Base-by-base conservation (phyloP, 176 grass and related monocot genomes). In the Pontederia crassipes region DNA sequence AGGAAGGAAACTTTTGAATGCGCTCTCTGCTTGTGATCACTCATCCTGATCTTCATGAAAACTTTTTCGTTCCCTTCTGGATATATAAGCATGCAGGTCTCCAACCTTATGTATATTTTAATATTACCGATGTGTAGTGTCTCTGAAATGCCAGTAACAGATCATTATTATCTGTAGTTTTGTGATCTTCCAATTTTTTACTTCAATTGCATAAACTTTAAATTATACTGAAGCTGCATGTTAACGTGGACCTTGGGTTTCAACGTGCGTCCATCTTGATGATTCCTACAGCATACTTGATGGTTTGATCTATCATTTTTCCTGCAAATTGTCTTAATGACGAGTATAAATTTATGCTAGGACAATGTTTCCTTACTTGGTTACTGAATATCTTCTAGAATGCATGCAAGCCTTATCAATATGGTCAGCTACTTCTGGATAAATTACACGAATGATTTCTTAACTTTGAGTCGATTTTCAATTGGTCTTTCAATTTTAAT, bases 21-120 rank as follows among this genome's bases (percentile, higher is more conserved):
- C 94, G 63, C 83, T 98, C 77, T 81, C 94, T 72, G 94, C 94
- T 72, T 98, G 94, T 24, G 94, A 98, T 69, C 94, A 98, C 45
- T 61, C 58, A 73, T 73, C 65, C 29, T 17, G 0, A 9, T 48
- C 48, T 26, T 66, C 14, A 20, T 2, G 15, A 54, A 9, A 45
- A 11, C 54, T 10, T 12, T 17, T 24, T 24, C 20, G 20, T 24
- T 24, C 20, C 20, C 0, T 24, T 24, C 20, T 24, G 20, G 0
- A 24, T 24, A 24, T 24, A 24, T 0, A 24, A 1, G 1, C 1
- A 24, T 24, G 1, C 20, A 40, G 32, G 2, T 40, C 32, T 40
- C 32, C 32, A 3, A 1, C 32, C 32, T 24, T 24, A 24, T 24
- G 3, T 7, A 4, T 2, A 40, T 40, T 40, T 1, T 7, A 40